These are phyloP conservation scores for Cyclospora cayetanensis DNA, from an alignment of 169 alveolate species.

Conservation along the genomic window DNA sequence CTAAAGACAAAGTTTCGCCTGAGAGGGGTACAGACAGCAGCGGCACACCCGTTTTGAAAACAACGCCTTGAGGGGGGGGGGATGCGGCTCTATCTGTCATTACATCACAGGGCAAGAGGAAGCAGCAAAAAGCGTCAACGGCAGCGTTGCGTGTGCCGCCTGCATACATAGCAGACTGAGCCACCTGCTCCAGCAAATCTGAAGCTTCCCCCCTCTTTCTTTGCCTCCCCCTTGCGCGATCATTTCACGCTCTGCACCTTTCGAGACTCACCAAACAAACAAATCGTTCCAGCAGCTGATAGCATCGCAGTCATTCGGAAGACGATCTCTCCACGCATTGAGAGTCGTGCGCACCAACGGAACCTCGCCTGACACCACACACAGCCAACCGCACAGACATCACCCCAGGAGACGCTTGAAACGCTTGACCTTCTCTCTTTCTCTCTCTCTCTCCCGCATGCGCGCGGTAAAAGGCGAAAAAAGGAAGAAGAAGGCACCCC, in stretches of 20 bases:
- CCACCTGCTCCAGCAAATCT: no score
- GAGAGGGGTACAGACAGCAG: no score
- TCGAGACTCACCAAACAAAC: slow-evolving; percentile 71
- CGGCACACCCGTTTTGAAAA: no score
- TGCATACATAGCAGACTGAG: no score
- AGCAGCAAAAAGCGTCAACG: background rate
- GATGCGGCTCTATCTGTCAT: background rate
- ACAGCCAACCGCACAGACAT: background rate
- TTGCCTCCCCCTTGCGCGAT: no score
- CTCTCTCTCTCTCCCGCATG: background rate
- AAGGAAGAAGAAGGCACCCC: background rate
- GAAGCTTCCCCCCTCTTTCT: no score
- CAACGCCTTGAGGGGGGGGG: background rate
- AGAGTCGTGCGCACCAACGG: slow-evolving; percentile 61
- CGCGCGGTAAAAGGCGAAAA: background rate
- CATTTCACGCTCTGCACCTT: no score
- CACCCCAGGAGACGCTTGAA: background rate
- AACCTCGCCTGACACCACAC: slow-evolving; percentile 18
- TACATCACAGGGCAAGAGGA: background rate
- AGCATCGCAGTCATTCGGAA: slow-evolving; percentile 78
- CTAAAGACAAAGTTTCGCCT: slow-evolving; percentile 45
- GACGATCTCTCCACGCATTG: slow-evolving; percentile 77
- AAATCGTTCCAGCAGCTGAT: slow-evolving; percentile 78
- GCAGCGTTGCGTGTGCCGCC: no score
- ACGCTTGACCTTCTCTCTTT: background rate